Evolutionary conservation across 441 rosid species (phyloP).

Genomic region (Gossypium schwendimanii): DNA sequence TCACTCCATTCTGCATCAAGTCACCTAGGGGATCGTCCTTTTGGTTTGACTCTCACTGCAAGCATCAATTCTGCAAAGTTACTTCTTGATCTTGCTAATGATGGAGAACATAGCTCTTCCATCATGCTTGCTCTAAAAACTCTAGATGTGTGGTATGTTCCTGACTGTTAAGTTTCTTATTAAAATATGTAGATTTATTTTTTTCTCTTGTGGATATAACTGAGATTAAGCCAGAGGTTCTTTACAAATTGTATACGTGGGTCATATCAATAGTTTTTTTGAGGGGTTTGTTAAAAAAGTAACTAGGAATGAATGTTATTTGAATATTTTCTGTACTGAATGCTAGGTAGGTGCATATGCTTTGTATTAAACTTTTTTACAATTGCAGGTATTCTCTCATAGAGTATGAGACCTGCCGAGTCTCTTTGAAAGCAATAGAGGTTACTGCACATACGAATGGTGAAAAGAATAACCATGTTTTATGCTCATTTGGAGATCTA

Average conservation of each 20-base stretch:
- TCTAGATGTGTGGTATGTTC: slow-evolving; percentile 48
- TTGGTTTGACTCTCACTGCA: slow-evolving; percentile 49
- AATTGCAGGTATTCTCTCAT: slow-evolving; percentile 55
- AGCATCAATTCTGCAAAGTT: slow-evolving; percentile 43
- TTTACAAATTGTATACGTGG: background rate
- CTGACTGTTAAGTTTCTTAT: slow-evolving; percentile 3
- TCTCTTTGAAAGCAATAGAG: slow-evolving; percentile 43
- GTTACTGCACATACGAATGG: slow-evolving; percentile 34
- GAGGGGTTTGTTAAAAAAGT: background rate
- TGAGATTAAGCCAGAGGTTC: background rate
- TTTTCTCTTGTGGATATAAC: slow-evolving; percentile 1
- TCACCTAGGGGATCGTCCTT: slow-evolving; percentile 30
- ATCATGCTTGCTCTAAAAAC: slow-evolving; percentile 41
- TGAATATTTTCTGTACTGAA: background rate
- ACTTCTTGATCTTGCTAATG: slow-evolving; percentile 61
- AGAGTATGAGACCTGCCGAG: slow-evolving; percentile 46
- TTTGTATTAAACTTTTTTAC: background rate
- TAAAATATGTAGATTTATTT: background rate
- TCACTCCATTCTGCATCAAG: slow-evolving; percentile 19
- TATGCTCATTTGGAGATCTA: slow-evolving; percentile 50
- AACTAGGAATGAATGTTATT: background rate
- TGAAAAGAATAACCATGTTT: slow-evolving; percentile 35
- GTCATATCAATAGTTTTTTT: background rate
- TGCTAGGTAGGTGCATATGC: slow-evolving; percentile 12
- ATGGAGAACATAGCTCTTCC: slow-evolving; percentile 52